Evolutionary conservation across 352 stramenopile species (phyloP), one percentile per base, ranked within the genome.

Genomic region (Phytophthora idaei): DNA sequence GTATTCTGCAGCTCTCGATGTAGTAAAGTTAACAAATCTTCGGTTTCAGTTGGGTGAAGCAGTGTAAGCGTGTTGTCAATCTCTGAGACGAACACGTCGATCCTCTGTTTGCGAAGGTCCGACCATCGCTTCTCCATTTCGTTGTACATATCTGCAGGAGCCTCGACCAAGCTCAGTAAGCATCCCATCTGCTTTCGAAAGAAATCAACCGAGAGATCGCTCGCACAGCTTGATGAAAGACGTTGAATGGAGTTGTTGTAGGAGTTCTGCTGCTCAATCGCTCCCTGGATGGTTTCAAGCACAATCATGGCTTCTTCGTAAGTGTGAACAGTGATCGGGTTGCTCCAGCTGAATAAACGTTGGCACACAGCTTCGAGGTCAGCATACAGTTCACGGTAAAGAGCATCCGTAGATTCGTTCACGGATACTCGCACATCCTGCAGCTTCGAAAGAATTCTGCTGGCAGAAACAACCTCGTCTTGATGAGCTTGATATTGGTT

Each of bases 161-260:
- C 34, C 17, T 57, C 34, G 31, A 31, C 32, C 32, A 57, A 47
- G 10, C 27, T 47, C n/a, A 57, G n/a, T 14, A 57, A 57, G 32
- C 5, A 57, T 28, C 17, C 17, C 32, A 46, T 46, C 12, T 57
- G 50, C 14, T 46, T 57, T 9, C 34, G 21, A 11, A 57, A 57
- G 31, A 57, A 57, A 32, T 57, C 32, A 5, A 57, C 21, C 31
- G 50, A 57, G 31, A 25, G 17, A 36, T 57, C 17, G 25, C 50
- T 47, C 21, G 50, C 50, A 9, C 50, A 34, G 47, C 50, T 57
- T 10, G 50, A 57, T 12, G 50, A 57, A n/a, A 57, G 34, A 34
- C 32, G 32, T 21, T 57, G 50, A 46, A 57, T 57, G 50, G 21
- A 10, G 34, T 57, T 46, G 10, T 34, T 36, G 10, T 47, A 34